Conservation (phyloP, 805 yeast genomes). For the Candida boleticola region DNA sequence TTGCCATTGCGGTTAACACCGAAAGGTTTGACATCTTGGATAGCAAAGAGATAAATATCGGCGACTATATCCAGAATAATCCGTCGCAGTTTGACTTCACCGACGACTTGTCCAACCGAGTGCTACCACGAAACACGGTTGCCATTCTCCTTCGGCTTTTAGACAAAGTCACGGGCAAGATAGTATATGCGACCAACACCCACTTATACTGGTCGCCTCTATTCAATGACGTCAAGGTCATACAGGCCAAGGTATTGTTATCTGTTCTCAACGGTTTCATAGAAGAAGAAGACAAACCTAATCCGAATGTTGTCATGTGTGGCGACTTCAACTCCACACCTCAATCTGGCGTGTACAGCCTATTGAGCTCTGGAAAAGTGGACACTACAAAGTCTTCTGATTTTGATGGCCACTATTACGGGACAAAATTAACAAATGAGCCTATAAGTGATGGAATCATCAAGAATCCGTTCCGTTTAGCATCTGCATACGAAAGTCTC, state of each 20-base stretch:
- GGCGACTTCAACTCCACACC: conserved; percentile 60
- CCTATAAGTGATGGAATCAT: conserved; percentile 10
- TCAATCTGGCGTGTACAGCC: conserved; percentile 47
- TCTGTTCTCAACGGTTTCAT: conserved; percentile 13
- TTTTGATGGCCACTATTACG: conserved; percentile 15
- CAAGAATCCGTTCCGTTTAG: conserved; percentile 14
- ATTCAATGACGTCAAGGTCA: conserved; percentile 51
- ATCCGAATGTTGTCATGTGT: conserved; percentile 40
- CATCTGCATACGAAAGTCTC: conserved; percentile 17
- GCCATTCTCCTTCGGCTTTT: conserved; percentile 48
- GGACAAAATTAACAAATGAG: conserved; percentile 11
- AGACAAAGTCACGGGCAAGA: conserved; percentile 40
- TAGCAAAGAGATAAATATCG: conserved; percentile 27
- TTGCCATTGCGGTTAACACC: conserved; percentile 51
- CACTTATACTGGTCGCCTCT: conserved; percentile 57
- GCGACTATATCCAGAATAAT: conserved; percentile 24
- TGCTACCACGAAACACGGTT: conserved; percentile 53
- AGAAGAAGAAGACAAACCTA: conserved; percentile 1
- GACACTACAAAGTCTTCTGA: conserved; percentile 9
- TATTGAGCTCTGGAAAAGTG: conserved; percentile 28
- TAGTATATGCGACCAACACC: conserved; percentile 52
- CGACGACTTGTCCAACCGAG: conserved; percentile 30
- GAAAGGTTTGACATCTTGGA: conserved; percentile 43
- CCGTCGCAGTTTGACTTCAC: conserved; percentile 28
- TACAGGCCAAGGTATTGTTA: conserved; percentile 47